Evolutionary conservation across 108 stramenopile species (phyloP).

Genomic region (Cyclotella sp.): DNA sequence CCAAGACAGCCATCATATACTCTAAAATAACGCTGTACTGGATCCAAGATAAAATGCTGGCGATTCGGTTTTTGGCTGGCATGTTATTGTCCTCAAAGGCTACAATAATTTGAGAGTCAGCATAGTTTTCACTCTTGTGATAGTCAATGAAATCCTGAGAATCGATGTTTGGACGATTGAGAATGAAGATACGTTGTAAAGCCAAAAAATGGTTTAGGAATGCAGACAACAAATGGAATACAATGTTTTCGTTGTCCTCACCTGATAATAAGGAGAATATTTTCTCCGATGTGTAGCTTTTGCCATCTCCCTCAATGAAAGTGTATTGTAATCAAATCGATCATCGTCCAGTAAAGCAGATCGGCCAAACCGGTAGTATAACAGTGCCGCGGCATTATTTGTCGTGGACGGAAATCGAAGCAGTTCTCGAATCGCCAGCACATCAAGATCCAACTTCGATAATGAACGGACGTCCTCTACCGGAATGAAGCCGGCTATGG

Average conservation of each 20-base stretch:
- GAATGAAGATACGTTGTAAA: not conserved
- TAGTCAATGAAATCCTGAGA: slow-evolving; percentile 42
- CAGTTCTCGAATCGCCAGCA: slow-evolving; percentile 46
- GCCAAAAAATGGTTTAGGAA: not conserved
- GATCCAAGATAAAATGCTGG: slow-evolving; percentile 57
- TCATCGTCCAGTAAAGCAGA: slow-evolving; percentile 67
- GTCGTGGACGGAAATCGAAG: slow-evolving; percentile 45
- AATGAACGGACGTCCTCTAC: slow-evolving; percentile 49
- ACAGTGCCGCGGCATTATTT: slow-evolving; percentile 56
- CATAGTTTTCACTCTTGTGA: slow-evolving; percentile 59
- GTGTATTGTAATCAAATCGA: slow-evolving; percentile 54
- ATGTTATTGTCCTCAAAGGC: slow-evolving; percentile 60
- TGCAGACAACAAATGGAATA: not conserved
- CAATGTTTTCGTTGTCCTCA: slow-evolving; percentile 36
- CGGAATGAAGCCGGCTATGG: slow-evolving; percentile 72
- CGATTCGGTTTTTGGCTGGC: slow-evolving; percentile 57
- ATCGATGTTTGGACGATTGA: too few species aligned
- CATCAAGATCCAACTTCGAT: slow-evolving; percentile 75
- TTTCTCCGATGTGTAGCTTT: slow-evolving; percentile 37
- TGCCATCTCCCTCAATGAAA: slow-evolving; percentile 72
- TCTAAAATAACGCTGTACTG: slow-evolving; percentile 74
- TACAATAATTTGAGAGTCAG: slow-evolving; percentile 59
- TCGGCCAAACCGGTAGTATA: slow-evolving; percentile 75
- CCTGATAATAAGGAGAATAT: slow-evolving; percentile 68
- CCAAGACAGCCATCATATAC: slow-evolving; percentile 66